Base-by-base conservation (phyloP, 2,329 filamentous ascomycete genomes). In the Fusarium nodosum region DNA sequence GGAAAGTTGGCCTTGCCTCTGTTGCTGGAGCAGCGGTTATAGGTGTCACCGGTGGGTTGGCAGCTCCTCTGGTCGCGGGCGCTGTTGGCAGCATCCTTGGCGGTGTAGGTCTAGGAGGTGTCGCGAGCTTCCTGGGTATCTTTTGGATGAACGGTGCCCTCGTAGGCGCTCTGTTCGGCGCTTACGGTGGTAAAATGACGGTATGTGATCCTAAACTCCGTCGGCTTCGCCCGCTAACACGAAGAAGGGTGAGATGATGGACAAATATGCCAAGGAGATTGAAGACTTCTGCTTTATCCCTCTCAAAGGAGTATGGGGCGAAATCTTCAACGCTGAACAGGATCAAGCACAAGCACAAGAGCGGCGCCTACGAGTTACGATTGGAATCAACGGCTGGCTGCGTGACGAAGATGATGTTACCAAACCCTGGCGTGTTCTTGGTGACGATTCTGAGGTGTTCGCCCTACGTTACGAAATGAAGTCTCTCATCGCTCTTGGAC, bases 11-110 rank as follows among this genome's bases (percentile, higher is more conserved):
- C 0, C 84, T 97, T 28, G 95, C 94, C 0, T 93, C 92, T 11
- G 93, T 97, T 0, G 94, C 93, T 1, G 95, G 95, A 13, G 95
- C 95, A 2, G 93, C 92, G 0, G 83, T 97, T 2, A 94, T 97
- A n/a, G 94, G 94, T 8, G 87, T 97, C 5, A 97, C 94, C 0
- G 94, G 94, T 20, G 94, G 94, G 3, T 84, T 97, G n/a, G 94
- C 94, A 1, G 94, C 94, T 1, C 94, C 94, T 0, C 83, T 97
- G 0, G 91, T 97, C 16, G 94, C 94, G 6, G 94, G 93, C 6
- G 93, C 93, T 0, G 85, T 97, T 16, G 94, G 94, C 4, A 90
- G 91, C 1, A 85, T 97, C 3, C 93, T 97, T 87, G 93, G 93
- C 16, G 92, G 92, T 1, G 86, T 97, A 2, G 94, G 94, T 0